Base-by-base conservation (phyloP, 1,284 basidiomycete species). In the Fistulinella cinereoalba region DNA sequence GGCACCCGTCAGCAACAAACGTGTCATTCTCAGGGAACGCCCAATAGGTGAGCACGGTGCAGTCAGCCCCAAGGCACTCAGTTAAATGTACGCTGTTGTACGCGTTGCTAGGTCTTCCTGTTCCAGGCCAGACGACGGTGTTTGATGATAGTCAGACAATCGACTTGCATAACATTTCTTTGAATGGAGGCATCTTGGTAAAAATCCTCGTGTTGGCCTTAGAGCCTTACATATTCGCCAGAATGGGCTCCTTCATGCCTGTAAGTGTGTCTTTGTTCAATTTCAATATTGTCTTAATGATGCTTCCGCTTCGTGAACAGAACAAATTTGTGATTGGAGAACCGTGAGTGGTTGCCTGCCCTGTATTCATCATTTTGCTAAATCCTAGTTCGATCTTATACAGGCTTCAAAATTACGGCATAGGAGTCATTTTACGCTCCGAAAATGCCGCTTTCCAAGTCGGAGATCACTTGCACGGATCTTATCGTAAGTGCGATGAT, bases 121-220 rank as follows among this genome's bases (percentile, higher is more conserved):
- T 52, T 22, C 56, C 50, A 1, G 50, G 54, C 2, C n/a, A 46
- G 33, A 56, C 54, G 15, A 58, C 42, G 2, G 8, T 24, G 13
- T 11, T 55, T 4, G 57, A 59, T n/a, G 22, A 6, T 0, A 55
- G 44, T 13, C 41, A 44, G 36, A 49, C 34, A 9, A 58, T 58
- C 11, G 47, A 60, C 21, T 18, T 46, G 3, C 46, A 53, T 13
- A 50, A 46, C 13, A 40, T 60, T 5, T 21, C 44, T n/a, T 28
- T 57, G 39, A 29, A 49, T 1, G 56, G 56, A 0, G 46, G 56
- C 0, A 6, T 55, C 15, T n/a, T 59, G 12, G 24, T 56, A 37
- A 60, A 60, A 37, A 52, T 33, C 5, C 44, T 60, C 10, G 43
- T 55, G 8, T 23, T 56, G 27, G 43, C 52, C 4, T 34, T 56